These are phyloP conservation scores for Typha latifolia DNA, from an alignment of 176 grass and related monocot species.

Conservation along the genomic window DNA sequence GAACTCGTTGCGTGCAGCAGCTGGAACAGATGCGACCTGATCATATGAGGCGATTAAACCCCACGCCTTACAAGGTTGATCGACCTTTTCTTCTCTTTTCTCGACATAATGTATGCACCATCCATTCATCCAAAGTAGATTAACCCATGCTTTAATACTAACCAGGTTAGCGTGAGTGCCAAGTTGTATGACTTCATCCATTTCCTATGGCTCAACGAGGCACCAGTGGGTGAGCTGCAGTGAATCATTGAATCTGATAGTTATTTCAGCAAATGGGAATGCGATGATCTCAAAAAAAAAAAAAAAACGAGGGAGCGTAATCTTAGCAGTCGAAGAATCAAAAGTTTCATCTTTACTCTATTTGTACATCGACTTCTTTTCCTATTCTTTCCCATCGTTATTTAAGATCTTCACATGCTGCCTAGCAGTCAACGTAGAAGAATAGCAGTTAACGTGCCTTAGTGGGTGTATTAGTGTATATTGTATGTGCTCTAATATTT, in stretches of 20 bases:
- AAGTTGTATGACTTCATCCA: slow-evolving; percentile 30
- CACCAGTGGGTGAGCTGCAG: slow-evolving; percentile 23
- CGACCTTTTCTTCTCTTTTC: not conserved
- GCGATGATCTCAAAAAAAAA: not conserved
- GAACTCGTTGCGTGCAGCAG: slow-evolving; percentile 79
- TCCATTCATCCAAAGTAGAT: too few relatives aligned
- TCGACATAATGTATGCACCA: too few relatives aligned
- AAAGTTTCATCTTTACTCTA: too few relatives aligned
- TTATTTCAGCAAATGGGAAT: not conserved
- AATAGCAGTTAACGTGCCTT: too few relatives aligned
- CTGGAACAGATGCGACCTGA: slow-evolving; percentile 71
- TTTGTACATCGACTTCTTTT: too few relatives aligned
- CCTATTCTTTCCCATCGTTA: too few relatives aligned
- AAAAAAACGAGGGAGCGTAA: not conserved
- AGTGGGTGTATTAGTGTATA: too few relatives aligned
- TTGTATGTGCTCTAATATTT: too few relatives aligned
- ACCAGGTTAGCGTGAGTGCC: slow-evolving; percentile 18
- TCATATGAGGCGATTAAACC: slow-evolving; percentile 90
- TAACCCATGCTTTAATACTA: not conserved
- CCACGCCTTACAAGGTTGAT: slow-evolving; percentile 90
- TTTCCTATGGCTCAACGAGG: slow-evolving; percentile 26
- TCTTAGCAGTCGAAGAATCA: too few relatives aligned
- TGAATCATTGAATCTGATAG: not conserved
- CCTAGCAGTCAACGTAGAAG: too few relatives aligned
- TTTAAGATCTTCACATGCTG: too few relatives aligned